Conservation (phyloP, 306 rosid genomes). For the Comarum palustre region DNA sequence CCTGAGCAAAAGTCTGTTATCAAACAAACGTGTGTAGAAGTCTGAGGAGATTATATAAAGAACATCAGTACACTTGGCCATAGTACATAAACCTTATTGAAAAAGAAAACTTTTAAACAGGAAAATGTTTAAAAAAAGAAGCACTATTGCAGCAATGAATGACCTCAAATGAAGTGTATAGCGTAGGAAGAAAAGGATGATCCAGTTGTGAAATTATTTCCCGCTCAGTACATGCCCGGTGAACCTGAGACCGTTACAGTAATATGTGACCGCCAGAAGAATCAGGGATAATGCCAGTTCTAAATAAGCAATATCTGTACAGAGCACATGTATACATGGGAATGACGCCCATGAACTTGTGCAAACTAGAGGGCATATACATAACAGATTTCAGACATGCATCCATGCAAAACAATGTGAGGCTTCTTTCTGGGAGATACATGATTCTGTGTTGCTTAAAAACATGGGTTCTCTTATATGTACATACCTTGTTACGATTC, state of each 20-base stretch:
- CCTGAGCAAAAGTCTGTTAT: slow-evolving; percentile 86
- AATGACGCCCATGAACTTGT: background rate
- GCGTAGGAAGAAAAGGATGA: slow-evolving; percentile 93
- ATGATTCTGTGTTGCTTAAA: slow-evolving; percentile 2
- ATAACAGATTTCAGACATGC: background rate
- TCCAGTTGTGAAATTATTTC: slow-evolving; percentile 81
- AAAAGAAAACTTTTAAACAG: background rate
- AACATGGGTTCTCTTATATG: slow-evolving; percentile 22
- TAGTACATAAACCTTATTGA: background rate
- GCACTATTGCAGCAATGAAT: slow-evolving; percentile 1
- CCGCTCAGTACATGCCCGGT: slow-evolving; percentile 87
- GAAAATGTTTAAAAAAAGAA: background rate
- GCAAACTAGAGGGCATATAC: background rate
- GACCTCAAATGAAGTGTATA: slow-evolving; percentile 94
- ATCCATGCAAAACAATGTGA: background rate
- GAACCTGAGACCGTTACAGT: slow-evolving; percentile 61
- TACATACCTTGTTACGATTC: slow-evolving; percentile 86
- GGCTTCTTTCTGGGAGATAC: slow-evolving; percentile 8
- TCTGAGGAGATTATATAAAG: slow-evolving; percentile 46
- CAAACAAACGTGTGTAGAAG: slow-evolving; percentile 84
- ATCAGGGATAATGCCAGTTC: background rate
- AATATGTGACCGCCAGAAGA: slow-evolving; percentile 16
- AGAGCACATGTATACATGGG: background rate
- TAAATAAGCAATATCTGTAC: background rate
- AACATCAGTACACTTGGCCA: slow-evolving; percentile 23